A percentile compares a stretch with the other conserved stretches of the same genome.
Conservation (phyloP, 805 yeast species). For the Hermanozyma aechmeae region DNA sequence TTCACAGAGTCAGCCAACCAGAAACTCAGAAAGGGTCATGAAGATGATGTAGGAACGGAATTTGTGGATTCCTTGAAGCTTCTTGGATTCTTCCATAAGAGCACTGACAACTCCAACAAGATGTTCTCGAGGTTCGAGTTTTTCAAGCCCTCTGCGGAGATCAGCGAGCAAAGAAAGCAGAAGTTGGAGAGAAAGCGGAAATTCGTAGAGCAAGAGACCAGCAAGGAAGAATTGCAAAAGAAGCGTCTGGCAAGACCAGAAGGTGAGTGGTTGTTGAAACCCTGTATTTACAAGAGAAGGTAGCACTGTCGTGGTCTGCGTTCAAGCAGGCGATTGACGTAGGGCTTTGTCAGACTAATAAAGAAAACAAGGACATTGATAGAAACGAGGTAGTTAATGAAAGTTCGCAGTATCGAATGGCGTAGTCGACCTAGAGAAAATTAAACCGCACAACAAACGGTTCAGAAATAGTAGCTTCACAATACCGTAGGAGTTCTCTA, state of each 20-base stretch:
- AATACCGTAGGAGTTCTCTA: no score
- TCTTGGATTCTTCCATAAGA: constrained; percentile 79
- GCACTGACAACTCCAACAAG: constrained; percentile 77
- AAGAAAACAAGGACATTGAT: no score
- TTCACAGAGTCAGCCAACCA: constrained; percentile 47
- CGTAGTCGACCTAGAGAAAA: no score
- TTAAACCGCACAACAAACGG: no score
- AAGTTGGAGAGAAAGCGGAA: constrained; percentile 53
- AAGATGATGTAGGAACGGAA: constrained; percentile 50
- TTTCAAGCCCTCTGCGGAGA: constrained; percentile 71
- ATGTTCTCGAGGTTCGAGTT: constrained; percentile 96
- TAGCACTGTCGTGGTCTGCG: no score
- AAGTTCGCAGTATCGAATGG: no score
- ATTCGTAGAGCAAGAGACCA: constrained; percentile 63
- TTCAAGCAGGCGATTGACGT: no score
- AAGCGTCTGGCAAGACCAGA: constrained; percentile 54
- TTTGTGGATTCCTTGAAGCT: constrained; percentile 72
- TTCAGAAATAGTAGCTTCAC: no score
- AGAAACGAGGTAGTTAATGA: no score
- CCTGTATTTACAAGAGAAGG: constrained; percentile 91
- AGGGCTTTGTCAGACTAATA: no score
- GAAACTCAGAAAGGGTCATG: constrained; percentile 17
- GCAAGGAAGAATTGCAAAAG: constrained; percentile 47
- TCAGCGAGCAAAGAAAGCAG: constrained; percentile 51
- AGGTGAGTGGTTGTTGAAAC: constrained; percentile 86